Percentiles rank a stretch among this genome's conserved stretches.
Evolutionary conservation across 2,329 filamentous ascomycete species (phyloP).

Genomic region (Exophiala sp.): DNA sequence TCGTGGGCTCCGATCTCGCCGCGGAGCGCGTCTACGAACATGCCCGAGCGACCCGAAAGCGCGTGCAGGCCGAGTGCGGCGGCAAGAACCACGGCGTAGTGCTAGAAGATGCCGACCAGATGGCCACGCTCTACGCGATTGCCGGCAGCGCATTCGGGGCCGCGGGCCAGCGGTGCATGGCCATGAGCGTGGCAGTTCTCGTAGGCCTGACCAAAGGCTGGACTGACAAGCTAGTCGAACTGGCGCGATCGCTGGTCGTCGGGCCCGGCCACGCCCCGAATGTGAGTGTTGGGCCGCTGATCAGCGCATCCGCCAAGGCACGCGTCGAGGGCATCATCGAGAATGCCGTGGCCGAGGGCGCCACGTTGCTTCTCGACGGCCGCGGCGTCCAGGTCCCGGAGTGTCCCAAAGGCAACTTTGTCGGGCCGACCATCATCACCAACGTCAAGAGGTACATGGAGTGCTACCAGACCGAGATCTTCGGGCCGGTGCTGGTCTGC

Average conservation of each 20-base stretch:
- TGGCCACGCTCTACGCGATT: conserved; percentile 30
- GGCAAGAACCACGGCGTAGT: conserved; percentile 49
- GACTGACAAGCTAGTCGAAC: conserved; percentile 47
- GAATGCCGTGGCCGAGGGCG: conserved; percentile 58
- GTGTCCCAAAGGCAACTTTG: conserved; percentile 55
- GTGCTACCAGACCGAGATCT: conserved; percentile 55
- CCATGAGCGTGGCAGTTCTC: conserved; percentile 40
- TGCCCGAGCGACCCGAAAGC: conserved; percentile 56
- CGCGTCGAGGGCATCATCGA: conserved; percentile 53
- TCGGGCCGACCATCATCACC: conserved; percentile 60
- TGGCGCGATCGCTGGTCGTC: conserved; percentile 48
- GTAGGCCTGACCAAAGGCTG: conserved; percentile 40
- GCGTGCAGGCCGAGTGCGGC: conserved; percentile 56
- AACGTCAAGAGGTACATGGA: conserved; percentile 54
- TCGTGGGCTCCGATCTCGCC: conserved; percentile 53
- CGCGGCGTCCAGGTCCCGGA: conserved; percentile 24
- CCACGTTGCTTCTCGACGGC: conserved; percentile 49
- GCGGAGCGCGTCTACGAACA: conserved; percentile 56
- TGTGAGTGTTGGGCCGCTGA: conserved; percentile 55
- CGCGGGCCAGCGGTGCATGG: conserved; percentile 1
- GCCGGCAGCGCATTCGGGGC: conserved; percentile 15
- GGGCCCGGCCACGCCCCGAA: conserved; percentile 49
- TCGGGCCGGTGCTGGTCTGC: conserved; percentile 58
- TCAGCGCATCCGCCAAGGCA: conserved; percentile 49
- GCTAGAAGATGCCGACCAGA: conserved; percentile 39